A percentile compares a stretch with the other conserved stretches of the same genome.
Conservation (phyloP, 495 filamentous ascomycete genomes). For the Daldinia concentrica region DNA sequence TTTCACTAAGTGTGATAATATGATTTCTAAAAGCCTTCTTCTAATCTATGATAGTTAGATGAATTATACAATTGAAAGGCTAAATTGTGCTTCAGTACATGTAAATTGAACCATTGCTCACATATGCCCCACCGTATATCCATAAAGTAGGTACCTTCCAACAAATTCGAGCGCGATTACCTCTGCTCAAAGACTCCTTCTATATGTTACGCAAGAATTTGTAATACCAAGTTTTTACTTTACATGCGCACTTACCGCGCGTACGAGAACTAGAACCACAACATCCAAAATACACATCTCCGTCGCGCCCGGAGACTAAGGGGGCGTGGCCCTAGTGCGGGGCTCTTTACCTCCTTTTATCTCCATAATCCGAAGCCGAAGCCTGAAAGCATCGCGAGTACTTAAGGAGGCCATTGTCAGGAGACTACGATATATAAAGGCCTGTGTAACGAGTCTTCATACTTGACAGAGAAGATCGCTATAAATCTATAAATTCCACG, state of each 20-base stretch:
- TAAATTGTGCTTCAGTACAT: no score
- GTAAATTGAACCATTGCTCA: no score
- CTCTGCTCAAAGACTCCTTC: neutral
- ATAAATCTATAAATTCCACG: neutral
- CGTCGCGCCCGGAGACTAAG: neutral
- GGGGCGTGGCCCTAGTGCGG: neutral
- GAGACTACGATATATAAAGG: neutral
- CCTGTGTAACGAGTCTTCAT: neutral
- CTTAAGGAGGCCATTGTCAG: neutral
- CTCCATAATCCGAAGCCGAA: constrained; percentile 7
- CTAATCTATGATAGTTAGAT: neutral
- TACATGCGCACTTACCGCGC: neutral
- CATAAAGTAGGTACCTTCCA: neutral
- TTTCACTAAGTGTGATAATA: neutral
- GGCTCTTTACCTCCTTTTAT: constrained; percentile 2
- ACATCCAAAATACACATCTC: neutral
- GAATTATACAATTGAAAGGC: neutral
- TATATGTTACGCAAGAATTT: neutral
- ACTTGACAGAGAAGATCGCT: no score
- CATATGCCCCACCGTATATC: neutral
- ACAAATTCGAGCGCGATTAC: neutral
- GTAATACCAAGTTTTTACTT: neutral
- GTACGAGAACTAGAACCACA: neutral
- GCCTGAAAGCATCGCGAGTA: neutral
- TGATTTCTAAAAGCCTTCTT: neutral